These are phyloP conservation scores for Mycena maculata DNA, from an alignment of 768 basidiomycete species.

Conservation along the genomic window DNA sequence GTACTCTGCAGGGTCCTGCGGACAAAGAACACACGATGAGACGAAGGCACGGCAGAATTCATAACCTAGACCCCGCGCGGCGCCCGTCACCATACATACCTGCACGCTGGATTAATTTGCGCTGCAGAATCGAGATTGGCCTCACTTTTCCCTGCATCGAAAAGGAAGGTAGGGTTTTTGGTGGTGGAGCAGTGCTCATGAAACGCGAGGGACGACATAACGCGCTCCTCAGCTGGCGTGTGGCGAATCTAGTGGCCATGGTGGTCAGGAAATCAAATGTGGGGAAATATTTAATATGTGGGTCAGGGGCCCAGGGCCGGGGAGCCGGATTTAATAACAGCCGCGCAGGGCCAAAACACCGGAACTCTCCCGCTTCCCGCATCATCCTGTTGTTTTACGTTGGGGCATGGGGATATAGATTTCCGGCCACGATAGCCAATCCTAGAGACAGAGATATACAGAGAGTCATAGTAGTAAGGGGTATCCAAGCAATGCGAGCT, in stretches of 20 bases:
- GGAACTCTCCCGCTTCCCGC: too few relatives aligned
- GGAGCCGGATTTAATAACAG: too few relatives aligned
- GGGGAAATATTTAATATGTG: conserved; percentile 13
- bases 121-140: conserved; percentile 5
- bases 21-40: conserved; percentile 71
- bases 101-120: conserved; percentile 43
- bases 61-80: conserved; percentile 89
- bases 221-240: conserved; percentile 30
- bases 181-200: conserved; percentile 33
- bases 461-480: conserved; percentile 53
- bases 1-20: conserved; percentile 4
- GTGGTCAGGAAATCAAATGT: background rate
- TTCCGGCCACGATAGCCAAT: conserved; percentile 30
- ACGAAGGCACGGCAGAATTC: conserved; percentile 93
- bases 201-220: conserved; percentile 43
- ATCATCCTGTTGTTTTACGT: background rate
- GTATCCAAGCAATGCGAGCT: conserved; percentile 39
- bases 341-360: too few relatives aligned
- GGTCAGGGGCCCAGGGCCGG: too few relatives aligned
- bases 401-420: conserved; percentile 1
- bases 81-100: conserved; percentile 95
- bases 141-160: conserved; percentile 83
- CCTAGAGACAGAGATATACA: conserved; percentile 45
- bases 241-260: conserved; percentile 27
- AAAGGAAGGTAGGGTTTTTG: conserved; percentile 76